Evolutionary conservation across 176 grass and related monocot species (phyloP).

Genomic region (Urochloa ruziziensis): DNA sequence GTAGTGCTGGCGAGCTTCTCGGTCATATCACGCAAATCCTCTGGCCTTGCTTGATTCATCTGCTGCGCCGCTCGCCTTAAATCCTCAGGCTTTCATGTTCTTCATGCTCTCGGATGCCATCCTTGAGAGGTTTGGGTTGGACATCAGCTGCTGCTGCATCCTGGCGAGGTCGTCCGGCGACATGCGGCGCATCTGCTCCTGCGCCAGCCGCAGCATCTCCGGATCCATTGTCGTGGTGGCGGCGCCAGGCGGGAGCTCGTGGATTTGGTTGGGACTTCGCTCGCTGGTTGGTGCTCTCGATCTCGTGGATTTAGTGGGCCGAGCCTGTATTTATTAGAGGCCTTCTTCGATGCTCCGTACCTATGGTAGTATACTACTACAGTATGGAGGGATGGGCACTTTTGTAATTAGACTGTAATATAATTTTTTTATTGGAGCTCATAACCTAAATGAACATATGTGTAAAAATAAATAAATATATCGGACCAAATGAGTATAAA

Average conservation of each 20-base stretch:
- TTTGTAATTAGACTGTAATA: too few species aligned
- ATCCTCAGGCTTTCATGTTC: slow-evolving; percentile 81
- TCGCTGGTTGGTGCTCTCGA: neutral
- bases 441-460: too few species aligned
- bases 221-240: slow-evolving; percentile 74
- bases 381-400: too few species aligned
- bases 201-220: slow-evolving; percentile 81
- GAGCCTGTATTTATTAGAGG: too few species aligned
- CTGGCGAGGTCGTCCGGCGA: slow-evolving; percentile 74
- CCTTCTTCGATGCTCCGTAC: too few species aligned
- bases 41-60: slow-evolving; percentile 64
- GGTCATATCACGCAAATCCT: slow-evolving; percentile 85
- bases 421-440: too few species aligned
- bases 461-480: too few species aligned
- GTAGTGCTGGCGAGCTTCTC: slow-evolving; percentile 75
- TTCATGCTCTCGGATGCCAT: slow-evolving; percentile 93
- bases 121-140: slow-evolving; percentile 77
- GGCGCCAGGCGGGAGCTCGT: neutral
- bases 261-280: neutral
- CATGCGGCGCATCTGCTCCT: slow-evolving; percentile 98
- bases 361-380: too few species aligned
- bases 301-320: too few species aligned
- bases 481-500: too few species aligned
- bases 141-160: slow-evolving; percentile 99
- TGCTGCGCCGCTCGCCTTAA: slow-evolving; percentile 82